Base-by-base conservation (phyloP, 2,329 filamentous ascomycete genomes). In the Mycosphaerelloides madeirae region DNA sequence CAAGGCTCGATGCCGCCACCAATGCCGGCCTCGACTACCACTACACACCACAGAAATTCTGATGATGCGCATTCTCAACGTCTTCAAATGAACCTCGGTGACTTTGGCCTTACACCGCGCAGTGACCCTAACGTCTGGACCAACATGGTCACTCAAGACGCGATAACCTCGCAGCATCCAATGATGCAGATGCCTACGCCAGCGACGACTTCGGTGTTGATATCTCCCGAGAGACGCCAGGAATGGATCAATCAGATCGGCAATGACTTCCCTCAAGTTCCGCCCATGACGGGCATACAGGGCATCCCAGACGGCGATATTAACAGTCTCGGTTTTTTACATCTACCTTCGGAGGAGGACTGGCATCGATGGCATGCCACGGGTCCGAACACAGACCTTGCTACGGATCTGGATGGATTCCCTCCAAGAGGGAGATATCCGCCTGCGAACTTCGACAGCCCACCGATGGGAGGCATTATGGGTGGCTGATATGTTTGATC, bases 361-460 rank as follows among this genome's bases (percentile, higher is more conserved):
- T 56, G 54, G 54, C 39, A 43, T 3, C 28, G 47, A 16, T 56
- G 54, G 54, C 54, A 56, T 38, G 22, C 22, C 5, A 38, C 38
- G 9, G 37, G 31, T 2, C 34, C 48, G 4, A 28, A 13, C 3
- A 16, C 25, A 15, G 37, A 44, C 12, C 44, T 37, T 6, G 32
- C 34, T 12, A 37, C 32, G 3, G 52, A 54, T 44, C 38, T 54
- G 5, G 49, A 52, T 39, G 52, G 49, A 12, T 47, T 42, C 33
- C 37, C 41, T 13, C 48, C 48, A 28, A 40, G 42, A 29, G 48
- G 19, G 3, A 46, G 40, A 5, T 36, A 38, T 14, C 35, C 33
- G 12, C 16, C 34, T 9, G 42, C 43, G 12, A 31, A 29, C 9
- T 50, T 42, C 43, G 15, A 35, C n/a, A 38, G 18, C 13, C 46